Conservation (phyloP, 2,329 filamentous ascomycete species). For the Sclerotinia minor region DNA sequence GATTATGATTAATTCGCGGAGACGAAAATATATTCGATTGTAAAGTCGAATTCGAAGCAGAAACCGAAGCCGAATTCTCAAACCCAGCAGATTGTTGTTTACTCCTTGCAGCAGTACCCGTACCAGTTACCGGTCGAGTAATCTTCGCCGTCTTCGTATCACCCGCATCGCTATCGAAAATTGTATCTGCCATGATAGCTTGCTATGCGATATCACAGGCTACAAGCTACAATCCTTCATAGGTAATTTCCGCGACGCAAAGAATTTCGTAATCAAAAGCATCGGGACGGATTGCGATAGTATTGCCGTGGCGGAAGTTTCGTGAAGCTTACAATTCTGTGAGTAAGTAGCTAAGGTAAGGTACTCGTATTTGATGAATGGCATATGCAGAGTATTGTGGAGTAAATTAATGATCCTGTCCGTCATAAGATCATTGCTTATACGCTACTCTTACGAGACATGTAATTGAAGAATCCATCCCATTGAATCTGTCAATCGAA, state of each 20-base stretch:
- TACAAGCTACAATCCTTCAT: not conserved
- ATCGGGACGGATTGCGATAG: constrained; percentile 2
- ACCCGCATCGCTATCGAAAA: not conserved
- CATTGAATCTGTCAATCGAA: not conserved
- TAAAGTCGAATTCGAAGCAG: not conserved
- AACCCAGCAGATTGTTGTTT: not conserved
- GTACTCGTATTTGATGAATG: not conserved
- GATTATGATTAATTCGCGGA: not conserved
- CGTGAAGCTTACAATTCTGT: not conserved
- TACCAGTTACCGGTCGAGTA: not conserved
- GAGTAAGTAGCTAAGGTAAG: not conserved
- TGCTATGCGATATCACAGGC: not conserved
- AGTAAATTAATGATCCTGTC: not conserved
- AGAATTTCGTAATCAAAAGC: constrained; percentile 14
- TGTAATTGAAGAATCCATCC: not conserved
- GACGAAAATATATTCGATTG: not conserved
- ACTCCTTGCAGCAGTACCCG: not conserved
- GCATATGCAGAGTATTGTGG: constrained; percentile 1
- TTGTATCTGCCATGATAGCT: not conserved
- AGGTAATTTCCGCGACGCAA: not conserved
- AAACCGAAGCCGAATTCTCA: not conserved
- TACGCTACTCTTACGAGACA: not conserved
- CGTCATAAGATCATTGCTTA: constrained; percentile 9
- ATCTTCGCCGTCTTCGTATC: not conserved
- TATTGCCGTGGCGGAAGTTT: constrained; percentile 15